A percentile compares a stretch with the other conserved stretches of the same genome.
Conservation (phyloP, 371 early-diverging fungal genomes). For the Amoeboradix gromovi region DNA sequence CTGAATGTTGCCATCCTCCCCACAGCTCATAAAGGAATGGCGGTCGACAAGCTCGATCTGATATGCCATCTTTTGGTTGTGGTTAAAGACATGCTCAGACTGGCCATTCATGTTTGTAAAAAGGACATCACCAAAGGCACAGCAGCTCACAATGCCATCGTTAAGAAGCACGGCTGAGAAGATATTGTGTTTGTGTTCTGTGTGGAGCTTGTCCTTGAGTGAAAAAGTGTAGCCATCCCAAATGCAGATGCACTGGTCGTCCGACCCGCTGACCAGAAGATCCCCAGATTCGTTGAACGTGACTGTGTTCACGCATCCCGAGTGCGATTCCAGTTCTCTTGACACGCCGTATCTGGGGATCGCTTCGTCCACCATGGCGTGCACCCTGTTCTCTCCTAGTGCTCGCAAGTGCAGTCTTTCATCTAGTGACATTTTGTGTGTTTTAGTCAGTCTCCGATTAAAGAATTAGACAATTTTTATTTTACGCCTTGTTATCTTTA, state of each 20-base stretch:
- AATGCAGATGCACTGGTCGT: slow-evolving; percentile 26
- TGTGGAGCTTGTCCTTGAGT: slow-evolving; percentile 9
- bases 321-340: slow-evolving; percentile 10
- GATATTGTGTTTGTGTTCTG: slow-evolving; percentile 38
- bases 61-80: background rate
- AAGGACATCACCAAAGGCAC: slow-evolving; percentile 30
- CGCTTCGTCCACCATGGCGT: background rate
- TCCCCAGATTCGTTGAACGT: slow-evolving; percentile 28
- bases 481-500: background rate
- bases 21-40: background rate
- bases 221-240: slow-evolving; percentile 14
- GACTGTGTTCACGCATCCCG: slow-evolving; percentile 45
- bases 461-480: background rate
- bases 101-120: slow-evolving; percentile 22
- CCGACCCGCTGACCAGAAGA: slow-evolving; percentile 29
- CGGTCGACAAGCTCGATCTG: background rate
- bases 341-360: background rate
- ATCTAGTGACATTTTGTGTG: too few species aligned
- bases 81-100: slow-evolving; percentile 1
- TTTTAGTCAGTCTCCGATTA: too few species aligned
- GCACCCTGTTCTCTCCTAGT: background rate
- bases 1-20: background rate
- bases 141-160: slow-evolving; percentile 27
- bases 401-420: too few species aligned
- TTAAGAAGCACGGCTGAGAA: slow-evolving; percentile 37